A percentile compares a stretch with the other conserved stretches of the same genome.
Conservation (phyloP, 1,139 yeast species). For the Lodderomyces beijingensis region DNA sequence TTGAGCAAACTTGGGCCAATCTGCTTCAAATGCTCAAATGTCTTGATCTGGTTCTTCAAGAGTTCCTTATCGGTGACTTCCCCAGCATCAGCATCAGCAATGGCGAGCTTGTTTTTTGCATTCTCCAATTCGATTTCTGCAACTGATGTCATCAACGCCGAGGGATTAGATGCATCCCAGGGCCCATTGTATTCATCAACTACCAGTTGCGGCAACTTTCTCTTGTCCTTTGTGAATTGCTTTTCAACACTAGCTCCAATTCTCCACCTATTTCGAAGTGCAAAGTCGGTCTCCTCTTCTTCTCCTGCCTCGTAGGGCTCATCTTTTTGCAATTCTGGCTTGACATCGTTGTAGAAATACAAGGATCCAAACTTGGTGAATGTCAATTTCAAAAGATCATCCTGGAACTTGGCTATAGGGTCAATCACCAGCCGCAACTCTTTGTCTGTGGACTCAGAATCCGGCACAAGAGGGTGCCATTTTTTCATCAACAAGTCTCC, state of each 20-base stretch:
- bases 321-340: conserved; percentile 33
- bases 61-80: conserved; percentile 30
- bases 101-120: conserved; percentile 50
- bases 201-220: conserved; percentile 39
- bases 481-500: conserved; percentile 81
- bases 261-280: conserved; percentile 68
- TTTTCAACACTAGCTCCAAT: conserved; percentile 89
- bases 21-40: conserved; percentile 55
- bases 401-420: conserved; percentile 60
- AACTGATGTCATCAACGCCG: conserved; percentile 57
- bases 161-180: conserved; percentile 57
- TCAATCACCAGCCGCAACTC: conserved; percentile 53
- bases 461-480: conserved; percentile 76
- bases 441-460: conserved; percentile 29
- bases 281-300: conserved; percentile 54
- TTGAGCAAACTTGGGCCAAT: conserved; percentile 56
- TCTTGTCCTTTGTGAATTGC: conserved; percentile 66
- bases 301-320: conserved; percentile 64
- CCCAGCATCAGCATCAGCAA: conserved; percentile 54
- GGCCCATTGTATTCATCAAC: conserved; percentile 65
- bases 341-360: conserved; percentile 65
- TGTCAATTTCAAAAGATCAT: conserved; percentile 43
- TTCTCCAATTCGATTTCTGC: conserved; percentile 67
- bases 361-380: conserved; percentile 80
- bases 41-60: conserved; percentile 46